Evolutionary conservation across 2,329 filamentous ascomycete species (phyloP).

Genomic region (Coniosporium tulheliwenetii): DNA sequence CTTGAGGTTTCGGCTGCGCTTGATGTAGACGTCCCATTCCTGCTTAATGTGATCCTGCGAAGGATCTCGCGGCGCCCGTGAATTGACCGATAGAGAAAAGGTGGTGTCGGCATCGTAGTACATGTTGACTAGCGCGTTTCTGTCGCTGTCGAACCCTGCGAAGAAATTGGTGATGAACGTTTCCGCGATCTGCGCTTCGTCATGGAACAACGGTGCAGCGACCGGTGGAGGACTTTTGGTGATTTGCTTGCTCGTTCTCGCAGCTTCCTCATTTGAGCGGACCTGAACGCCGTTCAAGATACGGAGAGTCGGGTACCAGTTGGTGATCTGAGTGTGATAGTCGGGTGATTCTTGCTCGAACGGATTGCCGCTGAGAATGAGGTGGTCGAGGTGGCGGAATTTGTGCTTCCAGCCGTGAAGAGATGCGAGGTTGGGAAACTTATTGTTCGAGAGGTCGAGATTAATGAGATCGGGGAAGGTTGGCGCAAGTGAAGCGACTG

Average conservation of each 20-base stretch:
- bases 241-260: slow-evolving; percentile 34
- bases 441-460: slow-evolving; percentile 76
- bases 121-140: slow-evolving; percentile 42
- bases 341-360: slow-evolving; percentile 34
- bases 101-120: slow-evolving; percentile 64
- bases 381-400: slow-evolving; percentile 63
- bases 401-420: slow-evolving; percentile 65
- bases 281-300: slow-evolving; percentile 62
- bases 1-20: slow-evolving; percentile 61
- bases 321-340: slow-evolving; percentile 52
- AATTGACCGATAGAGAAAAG: slow-evolving; percentile 64
- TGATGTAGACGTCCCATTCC: slow-evolving; percentile 62
- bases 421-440: slow-evolving; percentile 50
- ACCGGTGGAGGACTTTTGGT: slow-evolving; percentile 45
- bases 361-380: slow-evolving; percentile 66
- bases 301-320: slow-evolving; percentile 71
- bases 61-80: slow-evolving; percentile 35
- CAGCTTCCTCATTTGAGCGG: slow-evolving; percentile 55
- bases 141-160: slow-evolving; percentile 55
- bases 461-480: slow-evolving; percentile 79
- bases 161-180: slow-evolving; percentile 65
- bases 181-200: slow-evolving; percentile 59
- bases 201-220: slow-evolving; percentile 53
- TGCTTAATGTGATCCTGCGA: slow-evolving; percentile 23
- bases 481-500: slow-evolving; percentile 59